Base-by-base conservation (phyloP, 2,329 filamentous ascomycete species). In the Fusarium paranaense region DNA sequence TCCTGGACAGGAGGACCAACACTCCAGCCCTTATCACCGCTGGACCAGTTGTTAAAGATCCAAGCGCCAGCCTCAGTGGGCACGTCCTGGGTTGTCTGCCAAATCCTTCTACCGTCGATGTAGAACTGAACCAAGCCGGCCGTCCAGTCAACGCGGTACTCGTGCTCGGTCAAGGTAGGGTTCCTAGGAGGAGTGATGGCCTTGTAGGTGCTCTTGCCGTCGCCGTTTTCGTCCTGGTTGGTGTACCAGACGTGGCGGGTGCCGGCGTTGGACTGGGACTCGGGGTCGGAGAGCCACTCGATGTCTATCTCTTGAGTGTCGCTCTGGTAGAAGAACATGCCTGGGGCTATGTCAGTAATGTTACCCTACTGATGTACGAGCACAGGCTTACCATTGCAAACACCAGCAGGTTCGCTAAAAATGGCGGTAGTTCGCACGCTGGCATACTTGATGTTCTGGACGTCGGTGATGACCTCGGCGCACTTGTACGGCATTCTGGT, bases 11-110 rank as follows among this genome's bases (percentile, higher is more conserved):
- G 80, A 7, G 80, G 80, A 0, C 80, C 80, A 20, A 64, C 78
- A 5, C 74, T 80, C 80, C 80, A 81, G 9, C 76, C 76, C 33
- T 71, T 67, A 30, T 81, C 78, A 9, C 80, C 80, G 35, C 78
- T 81, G 1, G 80, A 76, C 80, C 80, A 81, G 69, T 81, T 81
- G 58, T 81, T 81, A 52, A 77, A 80, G 6, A 81, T 64, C 78
- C 80, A 81, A 13, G 78, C 69, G 0, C 80, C 80, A 30, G 74
- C 33, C 0, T 71, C 50, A 10, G 27, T 79, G 0, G 80, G 80
- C 1, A 80, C 79, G 18, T 81, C 76, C 40, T 67, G 33, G 6
- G 63, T 80, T 0, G 80, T 80, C 50, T 73, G 66, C 73, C 75
- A 81, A 4, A 74, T 42, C 62, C 78, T 74, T 0, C 64, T 70